Conservation (phyloP, 805 yeast species). For the Ogataea siamensis region DNA sequence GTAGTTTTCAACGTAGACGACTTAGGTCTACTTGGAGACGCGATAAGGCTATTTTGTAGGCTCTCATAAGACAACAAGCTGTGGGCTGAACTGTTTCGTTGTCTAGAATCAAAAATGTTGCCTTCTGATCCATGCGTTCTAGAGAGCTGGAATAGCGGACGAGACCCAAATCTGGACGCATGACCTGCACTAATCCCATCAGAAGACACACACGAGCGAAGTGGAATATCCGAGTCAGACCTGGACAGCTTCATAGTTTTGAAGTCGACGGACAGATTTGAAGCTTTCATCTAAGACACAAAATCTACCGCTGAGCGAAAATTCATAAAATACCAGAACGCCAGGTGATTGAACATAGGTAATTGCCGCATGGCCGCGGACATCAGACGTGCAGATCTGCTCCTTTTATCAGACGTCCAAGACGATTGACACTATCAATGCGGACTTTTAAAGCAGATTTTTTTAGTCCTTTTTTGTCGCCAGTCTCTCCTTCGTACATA, state of each 20-base stretch:
- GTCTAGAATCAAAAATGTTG: not conserved
- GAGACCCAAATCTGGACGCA: conserved; percentile 2
- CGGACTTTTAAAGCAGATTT: conserved; percentile 14
- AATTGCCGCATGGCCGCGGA: no score
- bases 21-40: conserved; percentile 8
- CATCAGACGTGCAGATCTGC: conserved; percentile 2
- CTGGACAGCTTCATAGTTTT: not conserved
- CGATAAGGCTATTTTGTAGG: conserved; percentile 2
- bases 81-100: conserved; percentile 7
- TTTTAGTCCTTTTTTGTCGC: not conserved
- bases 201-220: conserved; percentile 1
- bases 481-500: conserved; percentile 4
- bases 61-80: conserved; percentile 11
- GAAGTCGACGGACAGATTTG: not conserved
- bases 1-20: conserved; percentile 10
- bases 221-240: not conserved
- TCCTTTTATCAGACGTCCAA: conserved; percentile 23
- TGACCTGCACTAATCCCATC: not conserved
- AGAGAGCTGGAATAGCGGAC: not conserved
- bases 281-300: no score
- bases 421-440: conserved; percentile 25
- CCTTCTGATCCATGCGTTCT: conserved; percentile 6
- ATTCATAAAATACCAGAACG: no score
- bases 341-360: no score
- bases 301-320: no score